Conservation (phyloP, 495 filamentous ascomycete species). For the Alectoria sarmentosa region DNA sequence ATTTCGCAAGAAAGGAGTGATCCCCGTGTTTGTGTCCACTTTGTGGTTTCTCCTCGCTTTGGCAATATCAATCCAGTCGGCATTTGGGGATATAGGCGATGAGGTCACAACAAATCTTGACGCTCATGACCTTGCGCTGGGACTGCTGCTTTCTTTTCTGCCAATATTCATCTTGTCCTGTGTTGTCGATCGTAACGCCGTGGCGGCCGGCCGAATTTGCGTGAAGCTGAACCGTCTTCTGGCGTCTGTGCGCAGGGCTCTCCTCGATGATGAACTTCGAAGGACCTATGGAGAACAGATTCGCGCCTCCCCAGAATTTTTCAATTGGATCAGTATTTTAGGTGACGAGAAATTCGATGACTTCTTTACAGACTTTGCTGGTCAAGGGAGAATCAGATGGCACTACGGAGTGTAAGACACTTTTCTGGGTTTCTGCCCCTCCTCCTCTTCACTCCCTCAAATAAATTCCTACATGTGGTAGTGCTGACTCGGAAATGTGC, state of each 20-base stretch:
- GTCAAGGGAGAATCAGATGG: conserved; percentile 39
- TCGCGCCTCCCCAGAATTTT: not conserved
- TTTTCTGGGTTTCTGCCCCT: too few species aligned
- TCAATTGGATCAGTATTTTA: not conserved
- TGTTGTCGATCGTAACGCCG: conserved; percentile 45
- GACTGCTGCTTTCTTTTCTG: conserved; percentile 42
- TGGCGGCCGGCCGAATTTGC: conserved; percentile 32
- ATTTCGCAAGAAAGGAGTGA: conserved; percentile 28
- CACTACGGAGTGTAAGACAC: conserved; percentile 41
- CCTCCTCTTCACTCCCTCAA: too few species aligned
- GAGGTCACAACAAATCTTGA: conserved; percentile 31
- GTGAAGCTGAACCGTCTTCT: conserved; percentile 35
- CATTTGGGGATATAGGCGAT: conserved; percentile 39
- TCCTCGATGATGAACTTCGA: conserved; percentile 22
- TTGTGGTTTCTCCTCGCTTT: conserved; percentile 33
- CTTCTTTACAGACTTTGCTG: conserved; percentile 37
- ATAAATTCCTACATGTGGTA: too few species aligned
- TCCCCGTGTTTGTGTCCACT: conserved; percentile 34
- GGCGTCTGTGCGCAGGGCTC: conserved; percentile 28
- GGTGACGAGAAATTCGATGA: conserved; percentile 1
- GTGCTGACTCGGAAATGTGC: too few species aligned
- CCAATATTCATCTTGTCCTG: conserved; percentile 40
- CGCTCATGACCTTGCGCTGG: conserved; percentile 42
- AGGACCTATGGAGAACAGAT: not conserved
- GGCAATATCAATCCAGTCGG: conserved; percentile 38